A percentile compares a stretch with the other conserved stretches of the same genome.
These are phyloP conservation scores for Cystofilobasidium macerans DNA, from an alignment of 768 basidiomycete genomes.

Conservation along the genomic window DNA sequence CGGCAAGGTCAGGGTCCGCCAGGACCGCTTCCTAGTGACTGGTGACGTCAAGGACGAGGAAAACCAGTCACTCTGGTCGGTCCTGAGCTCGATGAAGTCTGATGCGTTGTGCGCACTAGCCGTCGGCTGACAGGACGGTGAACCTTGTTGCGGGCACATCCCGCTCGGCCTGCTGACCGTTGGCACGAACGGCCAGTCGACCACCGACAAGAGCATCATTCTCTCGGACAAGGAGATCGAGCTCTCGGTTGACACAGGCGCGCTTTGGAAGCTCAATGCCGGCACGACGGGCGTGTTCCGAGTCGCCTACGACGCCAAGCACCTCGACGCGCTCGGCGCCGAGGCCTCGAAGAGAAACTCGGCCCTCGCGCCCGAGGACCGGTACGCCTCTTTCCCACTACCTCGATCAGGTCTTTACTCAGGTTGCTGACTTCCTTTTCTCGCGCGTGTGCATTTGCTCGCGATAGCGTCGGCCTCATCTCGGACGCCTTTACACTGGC, in stretches of 20 bases:
- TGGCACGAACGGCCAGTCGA: conserved; percentile 49
- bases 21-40: conserved; percentile 84
- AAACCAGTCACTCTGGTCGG: conserved; percentile 75
- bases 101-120: too few species aligned
- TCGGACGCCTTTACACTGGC: conserved; percentile 70
- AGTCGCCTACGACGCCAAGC: conserved; percentile 70
- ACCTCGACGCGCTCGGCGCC: conserved; percentile 62
- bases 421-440: too few species aligned
- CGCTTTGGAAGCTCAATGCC: conserved; percentile 75
- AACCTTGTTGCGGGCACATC: conserved; percentile 53
- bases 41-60: conserved; percentile 68
- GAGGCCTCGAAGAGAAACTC: conserved; percentile 61
- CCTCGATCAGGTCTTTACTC: background rate
- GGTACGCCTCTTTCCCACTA: conserved; percentile 32
- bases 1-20: conserved; percentile 61
- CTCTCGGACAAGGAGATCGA: conserved; percentile 58
- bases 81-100: background rate
- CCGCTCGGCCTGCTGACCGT: conserved; percentile 63
- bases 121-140: too few species aligned
- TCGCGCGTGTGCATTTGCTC: too few species aligned
- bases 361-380: conserved; percentile 67
- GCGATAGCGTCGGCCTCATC: conserved; percentile 68
- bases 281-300: conserved; percentile 82
- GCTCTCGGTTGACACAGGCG: conserved; percentile 57
- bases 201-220: conserved; percentile 53